phyloP scores from a whole-genome alignment of 164 flowering plant genomes.

The Buxus sempervirens region DNA sequence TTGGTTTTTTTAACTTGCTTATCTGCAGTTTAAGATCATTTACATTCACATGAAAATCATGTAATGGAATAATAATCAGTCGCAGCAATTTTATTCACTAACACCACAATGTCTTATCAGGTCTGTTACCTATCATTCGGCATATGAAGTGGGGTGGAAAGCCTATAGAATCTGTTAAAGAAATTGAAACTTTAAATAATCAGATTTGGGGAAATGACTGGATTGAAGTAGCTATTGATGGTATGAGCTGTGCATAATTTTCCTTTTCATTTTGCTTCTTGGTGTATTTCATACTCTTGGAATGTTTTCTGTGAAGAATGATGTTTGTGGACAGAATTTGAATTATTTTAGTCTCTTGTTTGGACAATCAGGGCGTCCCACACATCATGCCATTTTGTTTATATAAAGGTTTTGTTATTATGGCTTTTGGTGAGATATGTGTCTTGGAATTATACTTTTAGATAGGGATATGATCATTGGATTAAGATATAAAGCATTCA shows the following conservation, averaged over 20 bases:
- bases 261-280: background rate
- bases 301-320: background rate
- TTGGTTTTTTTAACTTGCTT: background rate
- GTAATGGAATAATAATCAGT: background rate
- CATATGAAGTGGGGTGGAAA: constrained; percentile 48
- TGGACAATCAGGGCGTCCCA: background rate
- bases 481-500: too few relatives aligned
- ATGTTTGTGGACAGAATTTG: background rate
- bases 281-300: background rate
- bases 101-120: constrained; percentile 28
- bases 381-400: too few relatives aligned
- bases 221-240: constrained; percentile 61
- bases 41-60: background rate
- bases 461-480: too few relatives aligned
- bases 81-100: constrained; percentile 1
- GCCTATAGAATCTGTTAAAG: constrained; percentile 44
- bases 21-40: background rate
- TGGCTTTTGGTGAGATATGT: too few relatives aligned
- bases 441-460: too few relatives aligned
- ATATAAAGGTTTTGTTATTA: too few relatives aligned
- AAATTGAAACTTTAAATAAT: constrained; percentile 29
- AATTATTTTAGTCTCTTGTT: background rate
- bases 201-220: constrained; percentile 26
- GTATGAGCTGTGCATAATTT: constrained; percentile 33
- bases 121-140: constrained; percentile 72